Evolutionary conservation across 352 stramenopile genomes (phyloP).

Genomic region (Pythium sp.): DNA sequence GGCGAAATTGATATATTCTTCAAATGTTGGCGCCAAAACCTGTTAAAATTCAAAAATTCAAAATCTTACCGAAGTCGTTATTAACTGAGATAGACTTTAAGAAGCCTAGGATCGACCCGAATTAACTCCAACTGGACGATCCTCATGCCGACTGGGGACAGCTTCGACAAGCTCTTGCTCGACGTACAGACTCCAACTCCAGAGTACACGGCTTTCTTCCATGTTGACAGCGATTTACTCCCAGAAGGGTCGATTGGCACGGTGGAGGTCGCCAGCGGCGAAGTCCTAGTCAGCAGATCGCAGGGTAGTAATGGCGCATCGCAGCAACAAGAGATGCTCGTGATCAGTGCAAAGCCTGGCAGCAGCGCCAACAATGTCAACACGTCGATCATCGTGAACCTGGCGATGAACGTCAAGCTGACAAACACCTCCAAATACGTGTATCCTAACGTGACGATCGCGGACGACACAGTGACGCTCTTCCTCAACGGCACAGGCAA

Average conservation of each 20-base stretch:
- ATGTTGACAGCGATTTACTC: slow-evolving; percentile 10
- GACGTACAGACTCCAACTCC: background rate
- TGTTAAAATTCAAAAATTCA: no score
- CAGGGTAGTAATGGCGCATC: background rate
- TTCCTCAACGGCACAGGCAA: slow-evolving; percentile 8
- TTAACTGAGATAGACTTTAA: no score
- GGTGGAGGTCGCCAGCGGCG: background rate
- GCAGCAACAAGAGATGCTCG: background rate
- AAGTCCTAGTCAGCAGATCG: background rate
- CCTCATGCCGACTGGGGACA: no score
- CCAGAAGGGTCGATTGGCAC: slow-evolving; percentile 1
- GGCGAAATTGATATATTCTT: no score
- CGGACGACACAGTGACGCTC: background rate
- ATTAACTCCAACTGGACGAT: no score
- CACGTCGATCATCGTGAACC: background rate
- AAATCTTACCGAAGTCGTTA: no score
- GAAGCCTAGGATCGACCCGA: no score
- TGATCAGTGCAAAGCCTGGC: background rate
- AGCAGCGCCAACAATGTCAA: background rate
- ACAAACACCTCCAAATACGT: background rate
- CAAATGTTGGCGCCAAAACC: no score
- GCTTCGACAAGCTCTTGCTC: slow-evolving; percentile 2
- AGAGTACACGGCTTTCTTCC: background rate
- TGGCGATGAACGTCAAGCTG: background rate
- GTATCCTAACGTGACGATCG: background rate